Evolutionary conservation across 2,329 filamentous ascomycete genomes (phyloP), one percentile per base, ranked within the genome.

Genomic region (Stagonosporopsis cucurbitacearum): DNA sequence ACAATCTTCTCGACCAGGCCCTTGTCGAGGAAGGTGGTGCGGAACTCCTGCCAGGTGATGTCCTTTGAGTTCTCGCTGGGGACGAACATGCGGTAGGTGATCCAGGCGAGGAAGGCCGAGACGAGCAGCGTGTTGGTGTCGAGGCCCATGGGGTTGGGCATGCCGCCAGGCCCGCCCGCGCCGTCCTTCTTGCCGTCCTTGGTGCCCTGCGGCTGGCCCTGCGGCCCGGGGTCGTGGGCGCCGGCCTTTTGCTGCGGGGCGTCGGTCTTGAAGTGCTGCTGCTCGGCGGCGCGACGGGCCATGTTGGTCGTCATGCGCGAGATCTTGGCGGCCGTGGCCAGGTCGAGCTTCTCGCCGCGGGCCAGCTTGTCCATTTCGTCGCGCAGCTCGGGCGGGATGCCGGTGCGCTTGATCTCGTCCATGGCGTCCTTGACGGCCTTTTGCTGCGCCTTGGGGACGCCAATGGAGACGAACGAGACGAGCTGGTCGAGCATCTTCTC

Each of bases 11-110:
- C 91, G 19, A 99, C 93, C 22, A 99, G 83, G 7, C 95, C 95
- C 81, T 96, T 97, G 78, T 97, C 92, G 58, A 99, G 82, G 82
- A 96, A 98, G 28, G 92, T 95, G 66, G 87, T 93, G 60, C 91
- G 84, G 79, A 99, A 91, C 78, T 99, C 95, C 78, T 99, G 93
- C 91, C 92, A 99, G 51, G 95, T 98, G 56, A 99, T 97, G 73
- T 99, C 94, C 69, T 87, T 82, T 51, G 80, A 82, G 59, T 81
- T 83, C 60, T 90, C 87, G 19, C 84, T 83, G 3, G 88, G 88
- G 55, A 91, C 83, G 53, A 94, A 78, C 61, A 84, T 81, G 52
- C 83, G 80, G 75, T 71, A 74, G 43, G 87, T 72, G 51, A 89
- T 79, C 70, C 87, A 90, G 11, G 85, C 79, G 30, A 88, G 75